A percentile compares a stretch with the other conserved stretches of the same genome.
phyloP scores from a whole-genome alignment of 306 rosid species.

The Quercus variabilis region DNA sequence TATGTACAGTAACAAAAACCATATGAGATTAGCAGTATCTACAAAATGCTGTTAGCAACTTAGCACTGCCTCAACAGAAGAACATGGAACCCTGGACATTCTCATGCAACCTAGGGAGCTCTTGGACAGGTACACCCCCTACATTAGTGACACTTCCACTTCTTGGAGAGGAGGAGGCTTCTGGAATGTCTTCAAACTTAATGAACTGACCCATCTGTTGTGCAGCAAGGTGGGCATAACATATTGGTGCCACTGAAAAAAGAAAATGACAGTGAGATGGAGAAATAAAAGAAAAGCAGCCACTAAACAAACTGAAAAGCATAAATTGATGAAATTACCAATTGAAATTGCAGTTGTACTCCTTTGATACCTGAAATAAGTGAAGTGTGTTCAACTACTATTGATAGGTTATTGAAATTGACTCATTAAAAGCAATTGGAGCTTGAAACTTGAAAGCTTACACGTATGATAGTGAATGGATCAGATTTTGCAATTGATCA shows the following conservation, averaged over 20 bases:
- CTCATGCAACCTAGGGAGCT: slow-evolving; percentile 63
- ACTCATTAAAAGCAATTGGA: slow-evolving; percentile 3
- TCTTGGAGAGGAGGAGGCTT: slow-evolving; percentile 38
- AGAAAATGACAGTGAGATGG: slow-evolving; percentile 4
- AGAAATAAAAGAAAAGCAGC: slow-evolving; percentile 11
- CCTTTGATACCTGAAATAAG: slow-evolving; percentile 77
- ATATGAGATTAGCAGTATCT: slow-evolving; percentile 16
- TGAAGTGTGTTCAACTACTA: neutral
- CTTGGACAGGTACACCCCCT: slow-evolving; percentile 45
- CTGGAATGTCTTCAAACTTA: slow-evolving; percentile 58
- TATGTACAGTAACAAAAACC: slow-evolving; percentile 19
- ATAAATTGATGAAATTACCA: slow-evolving; percentile 39
- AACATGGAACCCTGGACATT: slow-evolving; percentile 63
- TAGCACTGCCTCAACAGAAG: slow-evolving; percentile 56
- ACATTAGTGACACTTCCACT: slow-evolving; percentile 18
- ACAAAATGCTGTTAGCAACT: slow-evolving; percentile 10
- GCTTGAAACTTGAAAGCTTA: slow-evolving; percentile 41
- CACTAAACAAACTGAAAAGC: neutral
- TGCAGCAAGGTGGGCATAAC: slow-evolving; percentile 90
- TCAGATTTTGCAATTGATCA: slow-evolving; percentile 72
- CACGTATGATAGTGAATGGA: slow-evolving; percentile 76
- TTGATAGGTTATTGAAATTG: neutral
- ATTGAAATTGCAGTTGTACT: slow-evolving; percentile 73
- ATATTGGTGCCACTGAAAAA: slow-evolving; percentile 71
- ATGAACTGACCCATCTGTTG: slow-evolving; percentile 69